Evolutionary conservation across 352 stramenopile species (phyloP), one percentile per base, ranked within the genome.

Genomic region (Phytophthora cactorum): DNA sequence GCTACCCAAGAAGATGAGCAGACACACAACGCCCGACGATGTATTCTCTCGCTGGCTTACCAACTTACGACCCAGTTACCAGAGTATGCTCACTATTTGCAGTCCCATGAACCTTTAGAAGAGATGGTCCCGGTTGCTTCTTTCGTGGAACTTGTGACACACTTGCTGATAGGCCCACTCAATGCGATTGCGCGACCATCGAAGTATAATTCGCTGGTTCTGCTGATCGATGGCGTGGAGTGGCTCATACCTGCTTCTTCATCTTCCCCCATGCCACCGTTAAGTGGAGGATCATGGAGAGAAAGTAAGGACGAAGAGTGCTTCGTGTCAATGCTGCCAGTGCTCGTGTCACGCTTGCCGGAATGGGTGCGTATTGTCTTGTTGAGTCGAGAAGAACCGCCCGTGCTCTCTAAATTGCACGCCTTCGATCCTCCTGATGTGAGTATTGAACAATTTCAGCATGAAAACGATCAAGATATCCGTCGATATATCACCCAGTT

Each of bases 101-200:
- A 93, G 41, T 77, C 81, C n/a, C 77, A 82, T 29, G 80, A 91
- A 31, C 85, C 85, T 1, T 61, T 93, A 2, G 85, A 93, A 54
- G 85, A 93, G 63, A 75, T 93, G 47, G 83, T 93, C 3, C 81
- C 83, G 0, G 80, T 93, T n/a, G 90, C 85, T 28, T 87, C 75
- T 7, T 87, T 93, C 31, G 67, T 70, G 5, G 72, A 75, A 34
- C 59, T 93, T 12, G 60, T 92, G 10, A 64, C 74, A 0, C 74
- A 85, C 6, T 39, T 93, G 38, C 66, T 93, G 14, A 68, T 93
- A 7, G 75, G 75, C 4, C 85, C 85, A n/a, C 59, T 93, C 49
- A 90, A 83, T 45, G 74, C 83, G 10, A 93, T 93, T 59, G 80
- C 83, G 0, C 59, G 78, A 4, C 79, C 72, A 22, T 63, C 78